Conservation (phyloP, 2,329 filamentous ascomycete genomes). For the Fusarium compactum region DNA sequence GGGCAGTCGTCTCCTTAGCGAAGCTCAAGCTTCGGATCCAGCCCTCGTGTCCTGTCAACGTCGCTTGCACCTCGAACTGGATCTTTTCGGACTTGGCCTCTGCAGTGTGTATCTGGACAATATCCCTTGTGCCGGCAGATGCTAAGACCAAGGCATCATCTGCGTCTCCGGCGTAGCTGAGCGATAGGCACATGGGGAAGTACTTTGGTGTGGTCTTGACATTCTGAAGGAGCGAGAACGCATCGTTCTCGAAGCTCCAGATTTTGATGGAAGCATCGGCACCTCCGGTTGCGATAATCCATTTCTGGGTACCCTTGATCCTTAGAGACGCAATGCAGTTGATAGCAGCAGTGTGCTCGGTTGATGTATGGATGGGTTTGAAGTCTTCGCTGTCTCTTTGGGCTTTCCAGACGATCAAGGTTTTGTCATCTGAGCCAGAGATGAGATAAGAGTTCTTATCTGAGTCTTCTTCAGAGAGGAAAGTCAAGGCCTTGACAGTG, state of each 20-base stretch:
- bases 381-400: conserved; percentile 43
- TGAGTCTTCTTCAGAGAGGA: conserved; percentile 67
- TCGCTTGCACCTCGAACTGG: conserved; percentile 79
- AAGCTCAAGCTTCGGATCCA: conserved; percentile 93
- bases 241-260: conserved; percentile 73
- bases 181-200: conserved; percentile 82
- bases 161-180: conserved; percentile 69
- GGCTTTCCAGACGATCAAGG: conserved; percentile 77
- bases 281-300: conserved; percentile 79
- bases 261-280: conserved; percentile 79
- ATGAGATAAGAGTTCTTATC: conserved; percentile 70
- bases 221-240: conserved; percentile 71
- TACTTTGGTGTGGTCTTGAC: conserved; percentile 81
- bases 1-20: conserved; percentile 67
- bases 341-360: conserved; percentile 78
- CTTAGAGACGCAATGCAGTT: conserved; percentile 72
- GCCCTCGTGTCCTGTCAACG: conserved; percentile 88
- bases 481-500: conserved; percentile 85
- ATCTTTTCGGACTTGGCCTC: conserved; percentile 54
- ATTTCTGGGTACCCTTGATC: conserved; percentile 48
- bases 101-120: conserved; percentile 83
- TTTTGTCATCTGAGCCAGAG: conserved; percentile 85
- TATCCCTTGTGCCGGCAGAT: conserved; percentile 84
- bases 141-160: conserved; percentile 75
- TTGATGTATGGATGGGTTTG: conserved; percentile 63